Base-by-base conservation (phyloP, 306 rosid species). In the Malus fusca region DNA sequence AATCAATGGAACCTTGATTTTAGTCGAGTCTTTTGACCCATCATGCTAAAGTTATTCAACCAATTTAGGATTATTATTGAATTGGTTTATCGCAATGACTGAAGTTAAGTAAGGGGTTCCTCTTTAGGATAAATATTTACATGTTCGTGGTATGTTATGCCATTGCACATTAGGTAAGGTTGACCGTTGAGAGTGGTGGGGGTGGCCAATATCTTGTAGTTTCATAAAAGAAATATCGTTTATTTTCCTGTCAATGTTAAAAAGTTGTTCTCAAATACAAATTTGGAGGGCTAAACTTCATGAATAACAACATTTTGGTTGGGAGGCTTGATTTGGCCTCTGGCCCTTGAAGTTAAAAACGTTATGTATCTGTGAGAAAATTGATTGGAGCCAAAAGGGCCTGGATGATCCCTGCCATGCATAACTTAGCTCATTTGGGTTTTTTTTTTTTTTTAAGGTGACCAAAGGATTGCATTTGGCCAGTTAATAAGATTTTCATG, bases 381-480 rank as follows among this genome's bases (percentile, higher is more conserved):
- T 66, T 5, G 11, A 10, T 33, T 17, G 4, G 48, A 66, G 43
- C 51, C 46, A 35, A 66, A 19, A 4, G 37, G 68, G 44, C 68
- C 15, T 64, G 4, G 43, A 43, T 64, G 44, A 17, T 11, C 44
- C 3, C 10, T 59, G 23, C 35, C 14, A 23, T 67, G 68, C 72
- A 71, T 71, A 74, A n/a, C 68, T 72, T 52, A 21, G 31, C 35
- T 72, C 74, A 23, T 66, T 26, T 61, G 44, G 3, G 26, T 26
- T 33, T 35, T 6, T 33, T 33, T 5, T 33, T 33, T 33, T 0
- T 6, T 35, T 6, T 35, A 37, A 37, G 42, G 42, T 78, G 99
- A 96, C 73, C 88, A 92, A 42, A 88, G 99, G 85, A 92, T 96
- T 83, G 92, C 97, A 71, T 96, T 96, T 86, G 98, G 97, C 78